A percentile compares a stretch with the other conserved stretches of the same genome.
Evolutionary conservation across 2,329 filamentous ascomycete genomes (phyloP).

Genomic region (Colletotrichum costaricense): DNA sequence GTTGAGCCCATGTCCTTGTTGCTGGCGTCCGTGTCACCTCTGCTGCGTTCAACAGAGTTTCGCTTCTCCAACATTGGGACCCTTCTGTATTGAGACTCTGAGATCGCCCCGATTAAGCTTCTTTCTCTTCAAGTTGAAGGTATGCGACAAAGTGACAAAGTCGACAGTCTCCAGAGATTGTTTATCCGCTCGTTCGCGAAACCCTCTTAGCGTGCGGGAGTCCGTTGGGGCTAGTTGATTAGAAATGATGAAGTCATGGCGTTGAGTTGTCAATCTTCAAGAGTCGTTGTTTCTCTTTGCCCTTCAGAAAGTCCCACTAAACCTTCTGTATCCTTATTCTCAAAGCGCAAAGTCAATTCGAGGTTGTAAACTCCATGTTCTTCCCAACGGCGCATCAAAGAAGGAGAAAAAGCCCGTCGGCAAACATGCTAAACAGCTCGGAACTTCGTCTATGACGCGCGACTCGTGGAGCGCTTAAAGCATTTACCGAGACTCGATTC

Average conservation of each 20-base stretch:
- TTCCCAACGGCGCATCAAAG: background rate
- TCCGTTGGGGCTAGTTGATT: conserved; percentile 20
- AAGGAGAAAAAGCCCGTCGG: background rate
- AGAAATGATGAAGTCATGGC: conserved; percentile 17
- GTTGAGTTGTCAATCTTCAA: background rate
- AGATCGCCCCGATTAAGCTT: background rate
- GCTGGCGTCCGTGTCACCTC: conserved; percentile 5
- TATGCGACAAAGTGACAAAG: background rate
- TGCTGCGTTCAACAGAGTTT: conserved; percentile 10
- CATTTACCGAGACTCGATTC: background rate
- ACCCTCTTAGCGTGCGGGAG: conserved; percentile 15
- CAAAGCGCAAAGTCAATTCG: background rate
- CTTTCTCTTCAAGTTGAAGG: background rate
- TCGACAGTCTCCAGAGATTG: background rate
- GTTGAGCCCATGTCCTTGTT: conserved; percentile 2
- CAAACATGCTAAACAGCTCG: background rate
- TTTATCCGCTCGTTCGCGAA: background rate
- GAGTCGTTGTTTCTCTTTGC: background rate
- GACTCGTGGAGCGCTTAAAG: background rate
- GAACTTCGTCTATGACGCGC: conserved; percentile 6
- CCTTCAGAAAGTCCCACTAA: background rate
- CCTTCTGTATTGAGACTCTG: background rate
- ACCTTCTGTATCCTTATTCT: background rate
- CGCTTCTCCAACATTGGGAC: background rate
- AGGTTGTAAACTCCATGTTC: background rate